Conservation (phyloP, 192 early-diverging fungal species). For the Lunasporangiospora selenospora region DNA sequence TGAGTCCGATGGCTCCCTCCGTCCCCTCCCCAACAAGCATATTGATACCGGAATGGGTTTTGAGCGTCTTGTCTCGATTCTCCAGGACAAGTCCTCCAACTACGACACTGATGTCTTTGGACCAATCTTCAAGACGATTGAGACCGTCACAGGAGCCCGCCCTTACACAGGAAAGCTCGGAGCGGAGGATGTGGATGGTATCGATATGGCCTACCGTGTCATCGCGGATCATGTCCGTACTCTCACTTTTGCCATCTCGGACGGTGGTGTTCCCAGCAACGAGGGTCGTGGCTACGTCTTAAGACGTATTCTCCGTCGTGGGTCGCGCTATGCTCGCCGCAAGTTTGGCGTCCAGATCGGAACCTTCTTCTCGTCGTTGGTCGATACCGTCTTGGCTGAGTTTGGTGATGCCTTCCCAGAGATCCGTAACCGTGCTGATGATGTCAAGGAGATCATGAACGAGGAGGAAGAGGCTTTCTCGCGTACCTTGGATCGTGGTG, state of each 20-base stretch:
- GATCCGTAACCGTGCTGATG: conserved; percentile 72
- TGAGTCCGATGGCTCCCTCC: conserved; percentile 85
- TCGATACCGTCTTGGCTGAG: conserved; percentile 88
- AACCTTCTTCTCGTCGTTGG: conserved; percentile 91
- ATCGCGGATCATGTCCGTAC: conserved; percentile 98
- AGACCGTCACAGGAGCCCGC: conserved; percentile 85
- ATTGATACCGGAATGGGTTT: conserved; percentile 98
- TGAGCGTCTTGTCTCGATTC: conserved; percentile 93
- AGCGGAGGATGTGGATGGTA: conserved; percentile 88
- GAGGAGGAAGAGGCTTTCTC: conserved; percentile 97
- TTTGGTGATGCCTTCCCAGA: conserved; percentile 97
- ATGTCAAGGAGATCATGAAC: conserved; percentile 94
- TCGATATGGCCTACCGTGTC: conserved; percentile 99
- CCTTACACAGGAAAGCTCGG: conserved; percentile 89
- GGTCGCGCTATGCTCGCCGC: conserved; percentile 92
- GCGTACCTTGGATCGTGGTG: conserved; percentile 96
- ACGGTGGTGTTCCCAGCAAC: conserved; percentile 96
- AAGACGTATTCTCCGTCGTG: conserved; percentile 94
- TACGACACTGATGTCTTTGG: conserved; percentile 97
- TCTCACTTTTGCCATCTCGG: conserved; percentile 94
- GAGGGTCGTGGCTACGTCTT: conserved; percentile 99
- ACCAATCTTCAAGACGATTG: conserved; percentile 83
- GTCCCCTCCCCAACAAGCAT: conserved; percentile 92
- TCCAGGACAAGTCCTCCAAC: conserved; percentile 96
- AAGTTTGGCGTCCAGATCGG: conserved; percentile 92